phyloP scores from a whole-genome alignment of 768 basidiomycete species.

The Leccinum ochraceum region DNA sequence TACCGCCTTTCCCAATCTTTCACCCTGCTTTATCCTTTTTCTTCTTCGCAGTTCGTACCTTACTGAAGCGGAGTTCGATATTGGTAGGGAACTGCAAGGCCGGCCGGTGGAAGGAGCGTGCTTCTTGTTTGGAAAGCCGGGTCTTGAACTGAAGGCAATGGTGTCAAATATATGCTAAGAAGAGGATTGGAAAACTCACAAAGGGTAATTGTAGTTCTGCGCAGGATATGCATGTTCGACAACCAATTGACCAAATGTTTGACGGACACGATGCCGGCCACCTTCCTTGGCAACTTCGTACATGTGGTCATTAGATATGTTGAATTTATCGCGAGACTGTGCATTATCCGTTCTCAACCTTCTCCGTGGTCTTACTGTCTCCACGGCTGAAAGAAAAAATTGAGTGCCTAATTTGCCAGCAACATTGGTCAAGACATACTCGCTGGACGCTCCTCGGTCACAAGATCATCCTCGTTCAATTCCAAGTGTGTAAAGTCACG shows the following conservation, averaged over 20 bases:
- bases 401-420: slow-evolving; percentile 9
- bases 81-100: slow-evolving; percentile 93
- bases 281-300: slow-evolving; percentile 94
- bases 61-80: slow-evolving; percentile 84
- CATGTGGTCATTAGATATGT: slow-evolving; percentile 92
- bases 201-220: slow-evolving; percentile 92
- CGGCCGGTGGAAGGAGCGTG: slow-evolving; percentile 93
- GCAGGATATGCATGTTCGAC: slow-evolving; percentile 97
- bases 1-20: slow-evolving; percentile 86
- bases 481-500: slow-evolving; percentile 81
- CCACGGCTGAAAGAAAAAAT: slow-evolving; percentile 34
- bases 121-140: slow-evolving; percentile 88
- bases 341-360: slow-evolving; percentile 62
- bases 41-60: slow-evolving; percentile 91
- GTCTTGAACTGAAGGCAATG: slow-evolving; percentile 77
- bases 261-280: slow-evolving; percentile 85
- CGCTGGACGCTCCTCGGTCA: slow-evolving; percentile 63
- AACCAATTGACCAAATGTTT: slow-evolving; percentile 94
- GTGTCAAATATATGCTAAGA: slow-evolving; percentile 1
- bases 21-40: slow-evolving; percentile 94
- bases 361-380: slow-evolving; percentile 65
- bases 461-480: slow-evolving; percentile 69
- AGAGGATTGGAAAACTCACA: slow-evolving; percentile 48
- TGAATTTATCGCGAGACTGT: slow-evolving; percentile 82
- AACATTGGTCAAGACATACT: slow-evolving; percentile 29